Percentiles rank a stretch among this genome's conserved stretches.
These are phyloP conservation scores for Eucalyptus regnans DNA, from an alignment of 345 rosid species.

Conservation along the genomic window DNA sequence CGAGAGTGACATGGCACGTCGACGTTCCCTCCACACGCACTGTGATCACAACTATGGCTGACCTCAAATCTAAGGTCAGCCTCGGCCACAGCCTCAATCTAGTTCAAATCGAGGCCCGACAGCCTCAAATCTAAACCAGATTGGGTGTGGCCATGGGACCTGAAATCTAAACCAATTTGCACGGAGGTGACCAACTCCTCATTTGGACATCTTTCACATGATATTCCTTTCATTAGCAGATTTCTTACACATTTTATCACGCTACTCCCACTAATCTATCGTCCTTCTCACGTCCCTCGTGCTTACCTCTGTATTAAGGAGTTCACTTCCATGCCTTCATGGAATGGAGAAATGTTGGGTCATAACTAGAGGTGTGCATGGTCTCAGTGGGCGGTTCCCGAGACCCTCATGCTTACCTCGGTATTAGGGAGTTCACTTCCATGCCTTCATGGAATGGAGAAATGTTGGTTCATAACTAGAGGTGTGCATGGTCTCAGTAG, in stretches of 20 bases:
- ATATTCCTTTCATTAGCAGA: background rate
- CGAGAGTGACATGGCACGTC: background rate
- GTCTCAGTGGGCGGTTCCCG: no score
- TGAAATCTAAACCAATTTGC: background rate
- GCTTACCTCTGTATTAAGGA: background rate
- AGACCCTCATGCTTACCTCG: background rate
- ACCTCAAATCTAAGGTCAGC: background rate
- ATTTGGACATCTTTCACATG: background rate
- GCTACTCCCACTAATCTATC: background rate
- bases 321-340: background rate
- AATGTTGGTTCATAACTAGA: background rate
- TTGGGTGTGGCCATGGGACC: background rate
- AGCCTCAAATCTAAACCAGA: background rate
- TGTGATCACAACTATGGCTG: background rate
- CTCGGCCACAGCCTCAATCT: background rate
- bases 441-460: background rate
- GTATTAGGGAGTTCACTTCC: background rate
- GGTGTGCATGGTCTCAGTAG: no score
- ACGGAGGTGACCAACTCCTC: background rate
- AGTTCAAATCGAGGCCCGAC: background rate
- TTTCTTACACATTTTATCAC: background rate
- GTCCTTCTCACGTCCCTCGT: background rate
- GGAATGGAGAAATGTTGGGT: background rate
- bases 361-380: background rate
- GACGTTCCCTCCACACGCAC: background rate